Conservation (phyloP, 345 rosid genomes). For the Mallotus nudiflorus region DNA sequence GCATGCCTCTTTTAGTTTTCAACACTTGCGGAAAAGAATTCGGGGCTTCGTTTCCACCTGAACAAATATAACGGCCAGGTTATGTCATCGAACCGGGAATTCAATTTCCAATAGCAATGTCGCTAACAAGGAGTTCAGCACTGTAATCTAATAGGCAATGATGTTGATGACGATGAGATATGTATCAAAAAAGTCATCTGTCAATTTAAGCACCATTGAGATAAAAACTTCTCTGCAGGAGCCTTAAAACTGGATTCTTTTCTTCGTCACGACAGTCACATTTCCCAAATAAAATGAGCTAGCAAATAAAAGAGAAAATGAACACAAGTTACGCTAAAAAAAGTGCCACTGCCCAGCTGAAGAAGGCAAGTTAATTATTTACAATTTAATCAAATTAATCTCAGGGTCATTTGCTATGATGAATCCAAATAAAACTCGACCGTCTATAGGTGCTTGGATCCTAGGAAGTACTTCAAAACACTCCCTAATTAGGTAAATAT, state of each 20-base stretch:
- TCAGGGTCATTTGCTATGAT: constrained; percentile 8
- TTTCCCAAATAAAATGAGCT: background rate
- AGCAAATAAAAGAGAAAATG: background rate
- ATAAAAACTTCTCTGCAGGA: background rate
- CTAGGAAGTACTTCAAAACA: background rate
- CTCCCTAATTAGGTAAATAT: constrained; percentile 1
- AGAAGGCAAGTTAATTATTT: constrained; percentile 20
- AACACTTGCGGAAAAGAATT: too few species aligned
- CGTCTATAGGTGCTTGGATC: constrained; percentile 17
- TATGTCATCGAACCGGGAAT: too few species aligned
- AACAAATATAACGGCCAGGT: background rate
- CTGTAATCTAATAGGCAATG: background rate
- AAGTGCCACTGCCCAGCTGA: background rate
- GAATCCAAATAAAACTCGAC: constrained; percentile 1
- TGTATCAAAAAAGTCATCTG: background rate
- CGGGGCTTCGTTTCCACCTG: too few species aligned
- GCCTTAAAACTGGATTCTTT: too few species aligned
- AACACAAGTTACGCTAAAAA: constrained; percentile 13
- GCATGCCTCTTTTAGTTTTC: too few species aligned
- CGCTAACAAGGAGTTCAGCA: too few species aligned
- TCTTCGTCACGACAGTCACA: too few species aligned
- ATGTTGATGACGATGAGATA: background rate
- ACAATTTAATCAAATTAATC: constrained; percentile 32
- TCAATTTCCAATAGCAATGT: background rate
- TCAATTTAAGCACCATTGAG: background rate